Percentiles rank a stretch among this genome's conserved stretches.
Evolutionary conservation across 2,329 filamentous ascomycete genomes (phyloP).

Genomic region (Phoma sp.): DNA sequence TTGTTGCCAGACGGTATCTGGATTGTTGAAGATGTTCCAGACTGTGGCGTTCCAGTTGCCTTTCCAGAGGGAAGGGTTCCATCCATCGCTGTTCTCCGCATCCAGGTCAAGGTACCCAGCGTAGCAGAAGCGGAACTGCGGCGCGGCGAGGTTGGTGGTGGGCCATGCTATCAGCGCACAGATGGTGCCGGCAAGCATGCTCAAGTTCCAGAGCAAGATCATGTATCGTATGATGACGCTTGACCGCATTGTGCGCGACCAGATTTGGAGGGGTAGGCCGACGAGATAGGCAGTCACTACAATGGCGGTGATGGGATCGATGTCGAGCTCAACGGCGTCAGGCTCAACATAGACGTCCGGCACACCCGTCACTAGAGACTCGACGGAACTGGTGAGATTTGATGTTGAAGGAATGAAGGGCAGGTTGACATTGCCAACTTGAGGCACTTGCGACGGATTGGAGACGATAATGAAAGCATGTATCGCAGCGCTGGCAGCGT

Average conservation of each 20-base stretch:
- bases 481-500: slow-evolving; percentile 19
- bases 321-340: slow-evolving; percentile 20
- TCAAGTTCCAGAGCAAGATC: slow-evolving; percentile 9
- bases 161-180: slow-evolving; percentile 16
- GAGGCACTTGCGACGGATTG: not conserved
- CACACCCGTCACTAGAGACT: not conserved
- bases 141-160: slow-evolving; percentile 6
- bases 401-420: not conserved
- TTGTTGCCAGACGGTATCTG: slow-evolving; percentile 9
- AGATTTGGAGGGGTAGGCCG: slow-evolving; percentile 13
- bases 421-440: not conserved
- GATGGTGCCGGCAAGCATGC: slow-evolving; percentile 17
- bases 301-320: slow-evolving; percentile 19
- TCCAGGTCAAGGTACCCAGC: slow-evolving; percentile 5
- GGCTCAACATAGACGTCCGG: slow-evolving; percentile 1
- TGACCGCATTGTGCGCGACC: slow-evolving; percentile 20
- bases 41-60: slow-evolving; percentile 14
- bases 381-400: slow-evolving; percentile 1
- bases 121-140: slow-evolving; percentile 18
- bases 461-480: slow-evolving; percentile 16
- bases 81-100: slow-evolving; percentile 11
- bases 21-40: slow-evolving; percentile 9
- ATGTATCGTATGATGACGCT: not conserved
- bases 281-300: slow-evolving; percentile 18
- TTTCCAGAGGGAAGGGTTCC: slow-evolving; percentile 11